Percentiles rank a stretch among this genome's conserved stretches.
These are phyloP conservation scores for Aurantiochytrium sp. DNA, from an alignment of 108 stramenopile genomes.

Conservation along the genomic window DNA sequence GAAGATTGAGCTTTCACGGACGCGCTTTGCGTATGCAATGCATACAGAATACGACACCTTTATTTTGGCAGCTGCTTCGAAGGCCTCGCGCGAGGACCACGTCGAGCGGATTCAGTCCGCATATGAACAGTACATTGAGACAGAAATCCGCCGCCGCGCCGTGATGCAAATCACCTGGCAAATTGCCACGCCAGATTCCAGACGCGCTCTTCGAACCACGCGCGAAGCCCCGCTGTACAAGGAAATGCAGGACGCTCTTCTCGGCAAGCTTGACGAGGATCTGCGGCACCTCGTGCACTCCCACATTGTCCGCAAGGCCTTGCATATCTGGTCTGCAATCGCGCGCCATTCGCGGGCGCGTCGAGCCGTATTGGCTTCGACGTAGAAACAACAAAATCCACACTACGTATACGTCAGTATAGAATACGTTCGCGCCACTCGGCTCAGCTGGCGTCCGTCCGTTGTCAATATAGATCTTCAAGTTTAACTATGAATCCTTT, in stretches of 20 bases:
- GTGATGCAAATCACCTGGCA: background rate
- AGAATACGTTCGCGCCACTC: too few relatives aligned
- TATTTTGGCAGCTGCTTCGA: background rate
- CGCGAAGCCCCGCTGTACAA: background rate
- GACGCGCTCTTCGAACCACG: background rate
- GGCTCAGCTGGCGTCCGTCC: too few relatives aligned
- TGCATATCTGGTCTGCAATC: background rate
- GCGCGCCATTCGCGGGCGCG: background rate
- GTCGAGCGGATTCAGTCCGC: background rate
- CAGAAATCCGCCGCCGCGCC: background rate
- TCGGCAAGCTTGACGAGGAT: background rate
- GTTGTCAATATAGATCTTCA: too few relatives aligned
- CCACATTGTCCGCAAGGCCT: background rate
- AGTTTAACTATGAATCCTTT: too few relatives aligned
- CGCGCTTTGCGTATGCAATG: background rate
- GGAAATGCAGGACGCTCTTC: background rate
- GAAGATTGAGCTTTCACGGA: background rate
- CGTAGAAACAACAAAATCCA: too few relatives aligned
- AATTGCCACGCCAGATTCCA: background rate
- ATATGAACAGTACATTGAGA: background rate
- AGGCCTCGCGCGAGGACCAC: background rate
- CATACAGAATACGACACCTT: background rate
- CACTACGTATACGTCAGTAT: too few relatives aligned
- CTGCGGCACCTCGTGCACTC: background rate
- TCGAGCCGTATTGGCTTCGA: too few relatives aligned